A percentile compares a stretch with the other conserved stretches of the same genome.
phyloP scores from a whole-genome alignment of 257 asterid genomes.

The Paulownia fortunei region DNA sequence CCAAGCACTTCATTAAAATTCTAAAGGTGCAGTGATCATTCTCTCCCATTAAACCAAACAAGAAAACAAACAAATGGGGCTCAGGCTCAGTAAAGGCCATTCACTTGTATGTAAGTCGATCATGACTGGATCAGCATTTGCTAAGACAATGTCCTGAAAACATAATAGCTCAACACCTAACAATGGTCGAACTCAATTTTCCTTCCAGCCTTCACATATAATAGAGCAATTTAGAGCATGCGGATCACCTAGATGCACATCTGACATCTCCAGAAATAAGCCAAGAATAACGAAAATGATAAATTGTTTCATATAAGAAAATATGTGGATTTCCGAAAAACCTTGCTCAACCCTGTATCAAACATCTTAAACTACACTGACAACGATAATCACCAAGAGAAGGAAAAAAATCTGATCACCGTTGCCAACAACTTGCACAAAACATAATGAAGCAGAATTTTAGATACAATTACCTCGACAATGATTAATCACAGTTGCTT shows the following conservation, averaged over 20 bases:
- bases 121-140: neutral
- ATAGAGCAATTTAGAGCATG: neutral
- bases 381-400: neutral
- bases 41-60: neutral
- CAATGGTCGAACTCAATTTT: neutral
- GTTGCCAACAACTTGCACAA: neutral
- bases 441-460: neutral
- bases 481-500: neutral
- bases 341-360: neutral
- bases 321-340: neutral
- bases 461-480: neutral
- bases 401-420: neutral
- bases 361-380: slow-evolving; percentile 13
- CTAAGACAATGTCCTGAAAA: neutral
- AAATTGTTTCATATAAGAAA: neutral
- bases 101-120: slow-evolving; percentile 8
- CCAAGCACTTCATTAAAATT: neutral
- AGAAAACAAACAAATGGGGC: neutral
- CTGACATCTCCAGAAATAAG: neutral
- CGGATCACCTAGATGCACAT: neutral
- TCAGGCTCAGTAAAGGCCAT: neutral
- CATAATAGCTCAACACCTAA: neutral
- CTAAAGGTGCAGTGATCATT: neutral
- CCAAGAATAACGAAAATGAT: neutral
- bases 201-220: neutral